Evolutionary conservation across 2,329 filamentous ascomycete species (phyloP).

Genomic region (Verticillium dahliae): DNA sequence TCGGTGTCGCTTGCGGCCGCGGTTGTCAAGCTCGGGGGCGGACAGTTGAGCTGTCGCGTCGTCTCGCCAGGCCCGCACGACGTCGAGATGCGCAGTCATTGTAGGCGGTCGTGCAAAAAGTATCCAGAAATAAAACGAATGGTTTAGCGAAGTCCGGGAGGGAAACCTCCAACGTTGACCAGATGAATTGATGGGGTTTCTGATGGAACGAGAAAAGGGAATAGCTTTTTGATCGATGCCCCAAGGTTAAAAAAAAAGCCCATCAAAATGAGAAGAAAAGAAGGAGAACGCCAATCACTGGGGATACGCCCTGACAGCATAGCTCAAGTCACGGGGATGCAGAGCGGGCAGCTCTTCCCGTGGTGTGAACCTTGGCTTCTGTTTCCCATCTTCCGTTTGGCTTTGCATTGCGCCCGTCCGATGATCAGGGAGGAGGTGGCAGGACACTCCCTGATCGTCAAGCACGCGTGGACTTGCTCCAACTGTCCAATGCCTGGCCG

Average conservation of each 20-base stretch:
- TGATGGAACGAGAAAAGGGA: neutral
- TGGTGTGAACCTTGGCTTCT: neutral
- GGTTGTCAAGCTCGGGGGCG: conserved; percentile 11
- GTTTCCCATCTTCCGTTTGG: neutral
- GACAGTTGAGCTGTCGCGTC: neutral
- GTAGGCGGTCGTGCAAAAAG: neutral
- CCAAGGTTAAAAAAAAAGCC: neutral
- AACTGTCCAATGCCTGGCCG: neutral
- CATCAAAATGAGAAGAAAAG: neutral
- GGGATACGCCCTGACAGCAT: no score
- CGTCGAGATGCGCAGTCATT: neutral
- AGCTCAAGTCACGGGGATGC: neutral
- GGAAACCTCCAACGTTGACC: neutral
- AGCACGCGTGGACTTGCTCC: neutral
- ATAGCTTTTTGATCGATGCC: neutral
- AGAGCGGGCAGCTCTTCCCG: neutral
- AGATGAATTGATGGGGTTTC: neutral
- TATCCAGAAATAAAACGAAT: neutral
- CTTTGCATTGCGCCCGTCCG: neutral
- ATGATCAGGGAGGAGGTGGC: neutral
- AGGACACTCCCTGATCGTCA: neutral
- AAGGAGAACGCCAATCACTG: neutral
- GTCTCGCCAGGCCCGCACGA: neutral
- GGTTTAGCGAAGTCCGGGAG: neutral
- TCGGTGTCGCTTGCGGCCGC: conserved; percentile 33